Percentiles rank a stretch among this genome's conserved stretches.
These are phyloP conservation scores for Alnus rubra DNA, from an alignment of 306 rosid species.

Conservation along the genomic window DNA sequence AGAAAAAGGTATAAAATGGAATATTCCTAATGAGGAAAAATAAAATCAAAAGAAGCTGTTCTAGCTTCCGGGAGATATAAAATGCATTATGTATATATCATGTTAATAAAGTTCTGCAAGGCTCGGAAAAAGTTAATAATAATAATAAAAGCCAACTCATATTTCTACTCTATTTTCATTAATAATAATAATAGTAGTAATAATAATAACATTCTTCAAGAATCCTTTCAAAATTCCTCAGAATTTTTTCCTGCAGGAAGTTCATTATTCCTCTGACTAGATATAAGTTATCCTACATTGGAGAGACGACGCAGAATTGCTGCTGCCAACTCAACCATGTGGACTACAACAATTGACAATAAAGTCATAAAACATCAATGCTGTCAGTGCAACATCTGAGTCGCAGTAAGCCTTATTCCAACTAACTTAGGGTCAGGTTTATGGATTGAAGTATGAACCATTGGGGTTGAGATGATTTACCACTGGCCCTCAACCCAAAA, in stretches of 20 bases:
- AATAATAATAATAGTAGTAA: too few species aligned
- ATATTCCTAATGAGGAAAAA: slow-evolving; percentile 17
- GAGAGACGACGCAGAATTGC: background rate
- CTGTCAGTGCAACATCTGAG: background rate
- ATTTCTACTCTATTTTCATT: too few species aligned
- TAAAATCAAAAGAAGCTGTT: slow-evolving; percentile 15
- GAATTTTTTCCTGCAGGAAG: background rate
- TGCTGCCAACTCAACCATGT: background rate
- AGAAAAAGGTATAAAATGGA: slow-evolving; percentile 13
- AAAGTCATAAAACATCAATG: background rate
- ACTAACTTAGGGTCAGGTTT: background rate
- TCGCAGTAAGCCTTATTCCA: background rate
- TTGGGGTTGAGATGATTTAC: background rate
- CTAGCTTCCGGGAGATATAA: slow-evolving; percentile 4
- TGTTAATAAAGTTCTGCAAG: too few species aligned
- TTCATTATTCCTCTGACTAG: background rate
- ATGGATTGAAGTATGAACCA: background rate
- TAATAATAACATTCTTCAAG: background rate
- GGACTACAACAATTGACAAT: background rate
- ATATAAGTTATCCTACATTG: background rate
- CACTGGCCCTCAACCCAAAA: too few species aligned
- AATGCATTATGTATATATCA: background rate
- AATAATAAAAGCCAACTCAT: too few species aligned
- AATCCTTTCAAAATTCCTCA: background rate
- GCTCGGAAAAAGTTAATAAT: too few species aligned